Conservation (phyloP, 148 eudicot genomes). For the Fagopyrum tataricum region DNA sequence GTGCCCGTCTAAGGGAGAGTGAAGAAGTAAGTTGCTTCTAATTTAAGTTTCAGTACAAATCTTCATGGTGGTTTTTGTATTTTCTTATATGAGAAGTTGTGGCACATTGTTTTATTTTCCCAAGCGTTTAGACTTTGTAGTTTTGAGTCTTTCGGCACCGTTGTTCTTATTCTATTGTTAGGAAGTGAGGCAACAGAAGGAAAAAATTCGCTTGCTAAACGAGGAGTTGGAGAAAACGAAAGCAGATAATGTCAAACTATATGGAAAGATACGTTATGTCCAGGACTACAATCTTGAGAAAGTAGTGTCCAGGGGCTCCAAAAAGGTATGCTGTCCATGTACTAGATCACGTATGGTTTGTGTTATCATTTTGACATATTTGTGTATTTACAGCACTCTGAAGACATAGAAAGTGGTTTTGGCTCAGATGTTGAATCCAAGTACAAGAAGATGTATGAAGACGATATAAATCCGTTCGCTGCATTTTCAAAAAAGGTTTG, state of each 20-base stretch:
- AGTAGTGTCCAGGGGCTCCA: constrained; percentile 94
- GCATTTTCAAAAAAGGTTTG: constrained; percentile 95
- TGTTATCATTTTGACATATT: neutral
- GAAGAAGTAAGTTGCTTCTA: constrained; percentile 61
- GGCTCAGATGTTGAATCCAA: constrained; percentile 96
- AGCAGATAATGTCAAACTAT: constrained; percentile 97
- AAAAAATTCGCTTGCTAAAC: constrained; percentile 66
- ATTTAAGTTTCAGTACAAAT: neutral
- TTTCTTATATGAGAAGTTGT: neutral
- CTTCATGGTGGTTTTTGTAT: neutral
- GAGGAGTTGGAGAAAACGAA: constrained; percentile 82
- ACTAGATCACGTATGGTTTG: neutral
- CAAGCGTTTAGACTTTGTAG: neutral
- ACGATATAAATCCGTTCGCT: constrained; percentile 98
- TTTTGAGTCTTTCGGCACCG: neutral
- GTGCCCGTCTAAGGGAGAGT: constrained; percentile 83
- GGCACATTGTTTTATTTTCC: neutral
- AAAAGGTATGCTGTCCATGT: constrained; percentile 46
- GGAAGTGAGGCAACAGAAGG: constrained; percentile 91
- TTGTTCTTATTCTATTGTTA: constrained; percentile 16
- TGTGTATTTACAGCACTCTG: constrained; percentile 54
- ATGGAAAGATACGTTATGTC: constrained; percentile 97
- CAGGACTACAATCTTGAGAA: constrained; percentile 93
- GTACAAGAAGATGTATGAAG: constrained; percentile 98
- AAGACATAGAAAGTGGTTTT: constrained; percentile 91